These are phyloP conservation scores for Phytophthora vignae DNA, from an alignment of 352 stramenopile species.

Conservation along the genomic window DNA sequence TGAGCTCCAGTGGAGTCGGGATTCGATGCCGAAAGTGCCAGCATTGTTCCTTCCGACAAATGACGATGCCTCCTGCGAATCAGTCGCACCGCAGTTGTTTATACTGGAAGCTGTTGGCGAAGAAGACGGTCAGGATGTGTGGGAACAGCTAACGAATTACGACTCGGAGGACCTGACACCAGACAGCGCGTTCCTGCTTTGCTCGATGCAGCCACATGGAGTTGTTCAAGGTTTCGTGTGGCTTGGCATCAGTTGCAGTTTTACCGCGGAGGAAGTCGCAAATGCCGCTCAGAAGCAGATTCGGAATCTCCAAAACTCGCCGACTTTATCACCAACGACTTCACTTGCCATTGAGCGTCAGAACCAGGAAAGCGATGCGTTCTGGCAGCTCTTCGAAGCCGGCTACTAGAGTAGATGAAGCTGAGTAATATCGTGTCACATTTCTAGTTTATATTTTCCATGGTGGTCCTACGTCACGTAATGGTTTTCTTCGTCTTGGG, in stretches of 20 bases:
- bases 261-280: conserved; percentile 20
- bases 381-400: conserved; percentile 67
- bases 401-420: conserved; percentile 53
- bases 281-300: conserved; percentile 27
- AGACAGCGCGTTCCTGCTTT: conserved; percentile 48
- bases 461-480: neutral
- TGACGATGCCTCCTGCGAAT: too few species aligned
- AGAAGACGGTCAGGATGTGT: conserved; percentile 21
- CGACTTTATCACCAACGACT: neutral
- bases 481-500: conserved; percentile 25
- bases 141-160: conserved; percentile 69
- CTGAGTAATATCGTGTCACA: conserved; percentile 1
- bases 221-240: conserved; percentile 42
- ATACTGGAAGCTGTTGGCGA: conserved; percentile 36
- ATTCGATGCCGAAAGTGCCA: neutral
- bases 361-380: conserved; percentile 56
- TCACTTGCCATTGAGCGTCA: conserved; percentile 37
- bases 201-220: conserved; percentile 4
- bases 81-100: conserved; percentile 41
- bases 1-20: conserved; percentile 46
- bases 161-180: conserved; percentile 63
- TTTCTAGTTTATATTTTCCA: conserved; percentile 13
- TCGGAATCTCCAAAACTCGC: conserved; percentile 6
- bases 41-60: neutral
- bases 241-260: conserved; percentile 38